Evolutionary conservation across 257 asterid genomes (phyloP), one percentile per base, ranked within the genome.

Genomic region (Nicotiana tomentosiformis): DNA sequence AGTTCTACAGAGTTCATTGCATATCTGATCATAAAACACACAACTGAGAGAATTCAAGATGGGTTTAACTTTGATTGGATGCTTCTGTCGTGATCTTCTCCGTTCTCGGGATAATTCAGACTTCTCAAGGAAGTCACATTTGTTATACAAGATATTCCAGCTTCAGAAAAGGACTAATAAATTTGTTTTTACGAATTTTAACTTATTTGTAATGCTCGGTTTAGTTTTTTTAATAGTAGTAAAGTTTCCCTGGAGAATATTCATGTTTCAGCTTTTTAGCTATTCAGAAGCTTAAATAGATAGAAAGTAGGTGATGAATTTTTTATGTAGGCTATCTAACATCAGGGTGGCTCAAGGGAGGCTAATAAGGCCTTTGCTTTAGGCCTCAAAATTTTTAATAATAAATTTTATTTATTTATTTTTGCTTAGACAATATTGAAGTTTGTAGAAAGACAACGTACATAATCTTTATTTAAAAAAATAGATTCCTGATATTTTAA

Each of bases 1-100:
- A 33, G 64, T 76, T 76, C 80, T 76, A 29, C 46, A 51, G 65
- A 74, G 62, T 74, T 74, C 80, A 49, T 74, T 74, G 29, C 62
- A 26, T 46, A 26, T 49, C 62, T 49, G 80, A 74, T 74, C 80
- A 74, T 74, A 74, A 12, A 57, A 49, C 29, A 23, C 80, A 74
- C 11, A 49, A 37, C 62, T 49, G 29, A 43, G 10, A 4, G 72
- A 29, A 66, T 33, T 15, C 29, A 46, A 6, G 16, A 53, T 14
- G 18, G 18, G 58, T 15, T 53, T 53, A 53, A 12, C 58, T 53
- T 53, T 53, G 58, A 15, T 12, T 6, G 62, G 62, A 49, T 46
- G 26, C 5, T 74, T 74, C 80, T 74, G 18, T 74, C 5, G 1
- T 35, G 20, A 26, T 74, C 79, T 74, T 46, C 26, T 49, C 61